These are phyloP conservation scores for Colletotrichum lindemuthianum DNA, from an alignment of 2,329 filamentous ascomycete species.

Conservation along the genomic window DNA sequence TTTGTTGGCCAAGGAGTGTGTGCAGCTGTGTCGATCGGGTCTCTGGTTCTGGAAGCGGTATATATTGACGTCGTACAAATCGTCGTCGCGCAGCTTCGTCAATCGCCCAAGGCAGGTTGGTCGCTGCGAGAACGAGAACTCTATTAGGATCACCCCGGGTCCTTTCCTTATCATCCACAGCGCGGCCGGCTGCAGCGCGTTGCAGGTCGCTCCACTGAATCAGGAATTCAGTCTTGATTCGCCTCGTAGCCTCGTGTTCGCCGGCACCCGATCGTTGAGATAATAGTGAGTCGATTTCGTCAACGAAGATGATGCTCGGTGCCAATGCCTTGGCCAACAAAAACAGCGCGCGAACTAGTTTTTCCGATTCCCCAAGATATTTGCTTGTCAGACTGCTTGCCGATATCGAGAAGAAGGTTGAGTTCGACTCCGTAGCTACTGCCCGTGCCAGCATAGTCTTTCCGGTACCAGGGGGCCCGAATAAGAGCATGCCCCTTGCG, in stretches of 20 bases:
- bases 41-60: slow-evolving; percentile 86
- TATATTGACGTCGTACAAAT: slow-evolving; percentile 95
- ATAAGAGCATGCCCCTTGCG: slow-evolving; percentile 92
- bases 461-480: slow-evolving; percentile 96
- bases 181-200: slow-evolving; percentile 87
- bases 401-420: slow-evolving; percentile 97
- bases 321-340: slow-evolving; percentile 87
- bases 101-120: slow-evolving; percentile 97
- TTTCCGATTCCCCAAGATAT: slow-evolving; percentile 95
- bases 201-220: slow-evolving; percentile 98
- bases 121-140: slow-evolving; percentile 93
- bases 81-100: slow-evolving; percentile 92
- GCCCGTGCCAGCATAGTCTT: slow-evolving; percentile 98
- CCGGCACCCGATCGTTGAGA: slow-evolving; percentile 84
- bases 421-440: slow-evolving; percentile 93
- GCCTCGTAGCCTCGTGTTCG: slow-evolving; percentile 90
- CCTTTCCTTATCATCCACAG: slow-evolving; percentile 72
- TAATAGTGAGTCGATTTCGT: slow-evolving; percentile 95
- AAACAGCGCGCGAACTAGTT: slow-evolving; percentile 92
- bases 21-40: slow-evolving; percentile 83
- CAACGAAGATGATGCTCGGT: slow-evolving; percentile 97
- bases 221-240: slow-evolving; percentile 97
- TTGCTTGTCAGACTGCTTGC: slow-evolving; percentile 95
- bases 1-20: slow-evolving; percentile 86
- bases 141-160: slow-evolving; percentile 83